These are phyloP conservation scores for Pleurotus ostreatus DNA, from an alignment of 768 basidiomycete genomes.

Conservation along the genomic window DNA sequence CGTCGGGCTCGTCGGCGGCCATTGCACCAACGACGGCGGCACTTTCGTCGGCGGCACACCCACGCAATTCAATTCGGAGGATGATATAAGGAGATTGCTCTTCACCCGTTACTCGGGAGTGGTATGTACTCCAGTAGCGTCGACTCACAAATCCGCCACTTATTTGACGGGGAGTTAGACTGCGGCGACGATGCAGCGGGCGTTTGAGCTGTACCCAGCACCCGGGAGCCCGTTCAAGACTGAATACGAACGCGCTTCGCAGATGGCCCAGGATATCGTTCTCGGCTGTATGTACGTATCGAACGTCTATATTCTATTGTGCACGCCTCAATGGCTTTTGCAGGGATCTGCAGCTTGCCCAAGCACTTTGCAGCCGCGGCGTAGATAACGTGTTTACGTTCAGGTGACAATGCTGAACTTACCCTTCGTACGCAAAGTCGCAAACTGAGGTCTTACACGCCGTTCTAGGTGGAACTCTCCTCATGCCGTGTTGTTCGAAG, in stretches of 20 bases:
- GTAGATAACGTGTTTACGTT: conserved; percentile 30
- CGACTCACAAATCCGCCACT: conserved; percentile 23
- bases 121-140: conserved; percentile 16
- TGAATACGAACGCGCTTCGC: conserved; percentile 35
- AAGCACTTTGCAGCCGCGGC: conserved; percentile 23
- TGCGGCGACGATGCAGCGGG: conserved; percentile 25
- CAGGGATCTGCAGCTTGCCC: conserved; percentile 35
- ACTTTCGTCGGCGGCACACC: conserved; percentile 36
- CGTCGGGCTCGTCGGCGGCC: conserved; percentile 33
- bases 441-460: background rate
- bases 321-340: background rate
- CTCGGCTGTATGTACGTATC: conserved; percentile 39
- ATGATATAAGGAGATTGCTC: conserved; percentile 29
- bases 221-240: conserved; percentile 35
- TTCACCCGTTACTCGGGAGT: conserved; percentile 32
- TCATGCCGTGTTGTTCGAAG: conserved; percentile 33
- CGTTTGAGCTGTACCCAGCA: conserved; percentile 32
- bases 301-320: background rate
- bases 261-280: conserved; percentile 37
- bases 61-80: conserved; percentile 32
- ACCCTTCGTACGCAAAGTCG: background rate
- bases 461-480: conserved; percentile 37
- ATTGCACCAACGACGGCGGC: conserved; percentile 39
- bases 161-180: too few species aligned
- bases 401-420: conserved; percentile 19